phyloP scores from a whole-genome alignment of 1,284 basidiomycete genomes.

The Boletus semigastroideus region DNA sequence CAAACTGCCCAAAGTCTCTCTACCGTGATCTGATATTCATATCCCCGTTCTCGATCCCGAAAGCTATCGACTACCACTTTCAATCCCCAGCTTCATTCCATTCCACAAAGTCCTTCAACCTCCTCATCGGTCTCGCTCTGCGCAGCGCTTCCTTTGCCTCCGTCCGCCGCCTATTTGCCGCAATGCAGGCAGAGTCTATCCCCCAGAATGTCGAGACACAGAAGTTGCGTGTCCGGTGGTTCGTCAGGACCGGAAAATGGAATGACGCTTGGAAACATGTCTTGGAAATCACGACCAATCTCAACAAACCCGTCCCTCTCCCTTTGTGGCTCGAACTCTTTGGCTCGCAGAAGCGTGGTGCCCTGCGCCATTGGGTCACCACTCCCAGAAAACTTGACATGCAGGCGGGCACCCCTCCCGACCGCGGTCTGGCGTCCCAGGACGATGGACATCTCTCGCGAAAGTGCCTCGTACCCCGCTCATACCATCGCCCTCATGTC shows the following conservation, averaged over 20 bases:
- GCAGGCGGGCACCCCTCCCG: constrained; percentile 1
- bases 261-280: constrained; percentile 47
- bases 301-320: constrained; percentile 35
- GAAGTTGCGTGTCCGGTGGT: constrained; percentile 49
- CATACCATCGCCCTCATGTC: constrained; percentile 9
- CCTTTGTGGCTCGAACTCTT: constrained; percentile 57
- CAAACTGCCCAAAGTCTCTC: constrained; percentile 35
- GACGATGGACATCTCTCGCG: background rate
- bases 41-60: constrained; percentile 40
- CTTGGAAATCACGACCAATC: constrained; percentile 13
- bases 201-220: constrained; percentile 44
- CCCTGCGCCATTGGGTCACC: constrained; percentile 26
- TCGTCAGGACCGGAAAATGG: constrained; percentile 50
- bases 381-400: background rate
- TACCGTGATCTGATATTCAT: constrained; percentile 41
- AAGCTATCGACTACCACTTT: constrained; percentile 51
- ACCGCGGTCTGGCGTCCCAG: too few species aligned
- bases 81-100: constrained; percentile 39
- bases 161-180: constrained; percentile 39
- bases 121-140: constrained; percentile 49
- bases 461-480: constrained; percentile 21
- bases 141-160: constrained; percentile 43
- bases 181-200: constrained; percentile 41
- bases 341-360: constrained; percentile 37
- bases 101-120: constrained; percentile 53